These are phyloP conservation scores for Cytospora chrysosperma DNA, from an alignment of 2,329 filamentous ascomycete genomes.

Conservation along the genomic window DNA sequence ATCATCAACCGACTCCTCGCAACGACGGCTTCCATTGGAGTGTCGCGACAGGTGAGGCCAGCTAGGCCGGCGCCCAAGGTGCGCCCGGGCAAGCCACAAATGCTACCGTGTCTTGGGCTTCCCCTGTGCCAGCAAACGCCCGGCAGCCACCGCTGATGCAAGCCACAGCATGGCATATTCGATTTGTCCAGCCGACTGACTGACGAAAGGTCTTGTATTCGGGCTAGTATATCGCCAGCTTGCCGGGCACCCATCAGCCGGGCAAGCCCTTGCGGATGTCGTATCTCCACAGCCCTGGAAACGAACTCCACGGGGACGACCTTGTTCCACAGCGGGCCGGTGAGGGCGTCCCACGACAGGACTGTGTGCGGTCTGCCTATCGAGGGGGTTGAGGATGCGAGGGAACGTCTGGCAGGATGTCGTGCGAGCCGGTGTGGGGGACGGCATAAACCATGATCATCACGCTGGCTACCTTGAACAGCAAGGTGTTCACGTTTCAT, in stretches of 20 bases:
- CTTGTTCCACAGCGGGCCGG: conserved; percentile 13
- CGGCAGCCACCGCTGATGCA: conserved; percentile 5
- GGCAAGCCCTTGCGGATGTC: background rate
- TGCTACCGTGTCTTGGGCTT: background rate
- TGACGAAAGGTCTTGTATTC: background rate
- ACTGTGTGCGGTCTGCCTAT: conserved; percentile 14
- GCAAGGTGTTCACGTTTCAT: background rate
- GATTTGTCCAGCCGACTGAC: background rate
- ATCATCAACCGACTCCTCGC: background rate
- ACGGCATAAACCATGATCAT: background rate
- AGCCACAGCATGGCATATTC: conserved; percentile 4
- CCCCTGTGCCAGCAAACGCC: background rate
- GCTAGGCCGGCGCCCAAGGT: background rate
- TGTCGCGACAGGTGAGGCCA: background rate
- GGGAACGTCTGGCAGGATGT: conserved; percentile 5
- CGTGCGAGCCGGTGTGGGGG: background rate
- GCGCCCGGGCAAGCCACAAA: background rate
- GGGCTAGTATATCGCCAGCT: conserved; percentile 6
- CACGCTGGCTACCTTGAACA: background rate
- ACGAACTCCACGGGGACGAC: background rate
- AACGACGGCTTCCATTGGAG: background rate
- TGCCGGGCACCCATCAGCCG: conserved; percentile 1
- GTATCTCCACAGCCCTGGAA: background rate
- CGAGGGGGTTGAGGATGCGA: background rate
- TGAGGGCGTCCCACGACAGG: conserved; percentile 12